phyloP scores from a whole-genome alignment of 805 yeast species.

The Zygotorulaspora danielsina region DNA sequence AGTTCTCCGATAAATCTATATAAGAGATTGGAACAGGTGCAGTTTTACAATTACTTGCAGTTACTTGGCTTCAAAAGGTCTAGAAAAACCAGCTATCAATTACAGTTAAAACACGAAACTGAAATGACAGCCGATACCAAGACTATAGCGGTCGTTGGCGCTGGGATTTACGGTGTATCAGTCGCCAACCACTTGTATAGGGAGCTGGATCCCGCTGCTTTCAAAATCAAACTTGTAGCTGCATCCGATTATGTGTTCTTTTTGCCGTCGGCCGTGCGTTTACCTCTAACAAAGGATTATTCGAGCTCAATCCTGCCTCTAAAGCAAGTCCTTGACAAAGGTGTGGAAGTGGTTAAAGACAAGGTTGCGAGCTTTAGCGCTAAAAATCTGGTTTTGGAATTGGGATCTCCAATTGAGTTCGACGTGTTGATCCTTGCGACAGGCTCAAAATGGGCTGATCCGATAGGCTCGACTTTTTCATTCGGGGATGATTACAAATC shows the following conservation, averaged over 20 bases:
- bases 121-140: background rate
- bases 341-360: conserved; percentile 24
- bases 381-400: conserved; percentile 12
- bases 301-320: conserved; percentile 19
- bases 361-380: conserved; percentile 20
- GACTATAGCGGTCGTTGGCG: conserved; percentile 22
- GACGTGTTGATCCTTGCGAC: conserved; percentile 33
- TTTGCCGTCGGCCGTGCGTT: conserved; percentile 18
- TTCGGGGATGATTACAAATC: conserved; percentile 16
- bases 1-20: no score
- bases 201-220: background rate
- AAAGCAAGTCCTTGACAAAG: conserved; percentile 16
- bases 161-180: conserved; percentile 24
- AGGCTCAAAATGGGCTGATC: conserved; percentile 32
- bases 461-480: conserved; percentile 18
- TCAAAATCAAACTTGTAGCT: conserved; percentile 16
- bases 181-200: conserved; percentile 20
- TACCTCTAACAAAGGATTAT: conserved; percentile 17
- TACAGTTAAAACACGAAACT: no score
- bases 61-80: no score
- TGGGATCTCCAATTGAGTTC: conserved; percentile 14
- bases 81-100: no score
- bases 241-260: conserved; percentile 16
- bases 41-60: no score
- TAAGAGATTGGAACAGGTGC: no score